A percentile compares a stretch with the other conserved stretches of the same genome.
Conservation (phyloP, 1,139 yeast genomes). For the Lodderomyces margitis region DNA sequence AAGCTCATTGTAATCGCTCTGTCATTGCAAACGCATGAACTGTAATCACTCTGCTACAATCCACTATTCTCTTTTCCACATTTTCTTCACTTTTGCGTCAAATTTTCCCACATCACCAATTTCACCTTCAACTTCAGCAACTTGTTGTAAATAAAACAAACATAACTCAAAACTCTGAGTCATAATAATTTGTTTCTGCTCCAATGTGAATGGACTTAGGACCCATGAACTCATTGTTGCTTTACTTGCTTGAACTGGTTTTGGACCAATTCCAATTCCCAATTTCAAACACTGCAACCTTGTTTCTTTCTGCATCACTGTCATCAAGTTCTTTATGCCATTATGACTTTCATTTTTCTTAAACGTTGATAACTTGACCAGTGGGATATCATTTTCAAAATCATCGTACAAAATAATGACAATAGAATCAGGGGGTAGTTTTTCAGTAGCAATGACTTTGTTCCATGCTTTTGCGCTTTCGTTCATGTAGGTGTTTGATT, state of each 20-base stretch:
- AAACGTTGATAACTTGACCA: constrained; percentile 26
- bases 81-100: constrained; percentile 18
- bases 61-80: constrained; percentile 6
- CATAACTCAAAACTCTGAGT: constrained; percentile 17
- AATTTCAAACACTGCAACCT: constrained; percentile 20
- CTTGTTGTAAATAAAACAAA: constrained; percentile 20
- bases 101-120: constrained; percentile 22
- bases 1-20: too few relatives aligned
- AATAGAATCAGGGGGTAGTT: constrained; percentile 8
- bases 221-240: constrained; percentile 45
- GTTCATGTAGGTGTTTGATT: constrained; percentile 42
- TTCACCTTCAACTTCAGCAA: constrained; percentile 18
- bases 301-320: constrained; percentile 5
- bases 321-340: constrained; percentile 33
- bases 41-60: neutral
- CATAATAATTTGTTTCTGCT: constrained; percentile 21
- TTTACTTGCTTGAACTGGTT: constrained; percentile 33
- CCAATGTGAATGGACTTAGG: constrained; percentile 25
- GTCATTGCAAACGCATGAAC: neutral
- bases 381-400: constrained; percentile 34
- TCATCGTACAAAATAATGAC: constrained; percentile 39
- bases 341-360: constrained; percentile 43
- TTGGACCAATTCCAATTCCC: constrained; percentile 48
- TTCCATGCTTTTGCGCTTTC: constrained; percentile 34
- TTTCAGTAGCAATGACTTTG: constrained; percentile 22